phyloP scores from a whole-genome alignment of 805 yeast species.

The Barnettozyma wickerhamii region DNA sequence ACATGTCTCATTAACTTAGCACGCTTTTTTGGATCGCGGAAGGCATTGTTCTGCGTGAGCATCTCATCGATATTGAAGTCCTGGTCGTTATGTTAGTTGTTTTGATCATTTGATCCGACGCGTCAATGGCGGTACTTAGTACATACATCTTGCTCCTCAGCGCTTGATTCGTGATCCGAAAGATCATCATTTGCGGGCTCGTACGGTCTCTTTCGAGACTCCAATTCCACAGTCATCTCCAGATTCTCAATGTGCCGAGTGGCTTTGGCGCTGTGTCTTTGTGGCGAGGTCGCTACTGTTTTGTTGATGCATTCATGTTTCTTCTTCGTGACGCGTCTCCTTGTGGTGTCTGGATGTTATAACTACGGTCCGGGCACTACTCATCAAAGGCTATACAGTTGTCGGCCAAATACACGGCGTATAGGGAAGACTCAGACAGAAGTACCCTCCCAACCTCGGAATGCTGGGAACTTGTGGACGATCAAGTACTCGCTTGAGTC shows the following conservation, averaged over 20 bases:
- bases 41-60: slow-evolving; percentile 15
- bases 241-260: too few relatives aligned
- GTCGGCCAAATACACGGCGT: too few relatives aligned
- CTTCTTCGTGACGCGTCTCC: too few relatives aligned
- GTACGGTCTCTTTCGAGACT: neutral
- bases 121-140: neutral
- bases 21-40: slow-evolving; percentile 6
- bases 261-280: too few relatives aligned
- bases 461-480: neutral
- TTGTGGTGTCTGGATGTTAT: too few relatives aligned
- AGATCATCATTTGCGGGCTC: neutral
- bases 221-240: neutral
- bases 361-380: too few relatives aligned
- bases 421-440: too few relatives aligned
- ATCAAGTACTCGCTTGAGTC: neutral
- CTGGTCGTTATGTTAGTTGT: slow-evolving; percentile 2
- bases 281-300: too few relatives aligned
- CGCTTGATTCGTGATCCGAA: neutral
- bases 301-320: too few relatives aligned
- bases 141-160: neutral
- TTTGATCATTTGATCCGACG: neutral
- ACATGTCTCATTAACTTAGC: slow-evolving; percentile 9
- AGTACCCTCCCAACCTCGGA: too few relatives aligned
- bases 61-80: slow-evolving; percentile 17
- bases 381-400: too few relatives aligned